phyloP scores from a whole-genome alignment of 768 basidiomycete species.

The Phlegmacium glaucopus region DNA sequence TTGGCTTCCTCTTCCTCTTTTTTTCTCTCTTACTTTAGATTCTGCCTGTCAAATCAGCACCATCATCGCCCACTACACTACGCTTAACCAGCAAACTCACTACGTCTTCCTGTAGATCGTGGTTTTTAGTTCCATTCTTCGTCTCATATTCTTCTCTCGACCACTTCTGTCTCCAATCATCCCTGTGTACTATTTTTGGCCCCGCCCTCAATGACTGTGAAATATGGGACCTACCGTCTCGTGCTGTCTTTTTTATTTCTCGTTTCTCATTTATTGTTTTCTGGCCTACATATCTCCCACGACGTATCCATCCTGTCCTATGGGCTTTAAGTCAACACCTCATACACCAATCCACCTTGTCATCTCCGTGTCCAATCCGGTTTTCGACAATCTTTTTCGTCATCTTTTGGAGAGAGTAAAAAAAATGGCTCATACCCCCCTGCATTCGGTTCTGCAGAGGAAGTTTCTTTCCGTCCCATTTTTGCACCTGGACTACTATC shows the following conservation, averaged over 20 bases:
- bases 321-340: slow-evolving; percentile 27
- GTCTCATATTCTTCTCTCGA: slow-evolving; percentile 16
- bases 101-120: slow-evolving; percentile 23
- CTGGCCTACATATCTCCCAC: slow-evolving; percentile 31
- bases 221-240: slow-evolving; percentile 17
- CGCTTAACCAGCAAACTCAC: slow-evolving; percentile 21
- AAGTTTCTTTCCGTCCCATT: too few relatives aligned
- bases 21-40: slow-evolving; percentile 26
- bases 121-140: slow-evolving; percentile 18
- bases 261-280: slow-evolving; percentile 6
- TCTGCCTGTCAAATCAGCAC: slow-evolving; percentile 21
- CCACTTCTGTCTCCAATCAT: slow-evolving; percentile 10
- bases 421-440: too few relatives aligned
- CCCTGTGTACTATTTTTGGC: slow-evolving; percentile 23
- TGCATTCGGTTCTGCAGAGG: too few relatives aligned
- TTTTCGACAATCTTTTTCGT: background rate
- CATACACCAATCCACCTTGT: slow-evolving; percentile 3
- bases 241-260: slow-evolving; percentile 21
- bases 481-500: background rate
- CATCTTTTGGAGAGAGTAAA: too few relatives aligned
- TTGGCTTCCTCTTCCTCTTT: slow-evolving; percentile 11
- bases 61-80: slow-evolving; percentile 30
- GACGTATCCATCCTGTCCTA: slow-evolving; percentile 68
- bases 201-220: slow-evolving; percentile 14
- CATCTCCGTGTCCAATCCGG: slow-evolving; percentile 8